These are phyloP conservation scores for Saccharomyces hybrid DNA, from an alignment of 1,139 yeast species.

Conservation along the genomic window DNA sequence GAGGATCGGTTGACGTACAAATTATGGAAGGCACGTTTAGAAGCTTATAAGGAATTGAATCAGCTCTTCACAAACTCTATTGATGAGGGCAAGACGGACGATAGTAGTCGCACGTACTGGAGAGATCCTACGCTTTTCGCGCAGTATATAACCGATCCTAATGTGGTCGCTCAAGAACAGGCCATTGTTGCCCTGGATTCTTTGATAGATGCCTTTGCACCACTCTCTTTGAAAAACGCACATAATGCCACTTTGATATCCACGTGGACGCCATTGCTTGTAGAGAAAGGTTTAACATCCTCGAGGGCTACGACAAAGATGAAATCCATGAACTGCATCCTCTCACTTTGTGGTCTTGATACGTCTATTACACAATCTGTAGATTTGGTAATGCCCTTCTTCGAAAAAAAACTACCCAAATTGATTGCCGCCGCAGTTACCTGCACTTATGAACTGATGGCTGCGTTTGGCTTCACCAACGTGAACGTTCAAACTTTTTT, in stretches of 20 bases:
- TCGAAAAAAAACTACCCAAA: conserved; percentile 66
- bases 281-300: conserved; percentile 69
- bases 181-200: conserved; percentile 46
- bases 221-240: background rate
- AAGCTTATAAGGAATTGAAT: conserved; percentile 66
- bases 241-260: background rate
- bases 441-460: conserved; percentile 50
- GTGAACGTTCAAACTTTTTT: conserved; percentile 56
- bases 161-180: conserved; percentile 88
- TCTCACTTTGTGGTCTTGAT: conserved; percentile 59
- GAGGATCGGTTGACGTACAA: conserved; percentile 61
- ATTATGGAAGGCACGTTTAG: conserved; percentile 81
- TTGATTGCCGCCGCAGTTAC: conserved; percentile 61
- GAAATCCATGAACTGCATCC: conserved; percentile 53
- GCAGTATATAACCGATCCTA: conserved; percentile 61
- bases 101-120: conserved; percentile 48
- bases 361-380: conserved; percentile 53
- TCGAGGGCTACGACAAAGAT: conserved; percentile 69
- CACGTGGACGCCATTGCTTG: conserved; percentile 48
- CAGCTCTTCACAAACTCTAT: conserved; percentile 35
- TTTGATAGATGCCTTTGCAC: conserved; percentile 8
- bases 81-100: conserved; percentile 45
- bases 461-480: conserved; percentile 62
- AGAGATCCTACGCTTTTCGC: conserved; percentile 46
- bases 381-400: conserved; percentile 57